Evolutionary conservation across 129 eudicot species (phyloP).

Genomic region (Escallonia herrerae): DNA sequence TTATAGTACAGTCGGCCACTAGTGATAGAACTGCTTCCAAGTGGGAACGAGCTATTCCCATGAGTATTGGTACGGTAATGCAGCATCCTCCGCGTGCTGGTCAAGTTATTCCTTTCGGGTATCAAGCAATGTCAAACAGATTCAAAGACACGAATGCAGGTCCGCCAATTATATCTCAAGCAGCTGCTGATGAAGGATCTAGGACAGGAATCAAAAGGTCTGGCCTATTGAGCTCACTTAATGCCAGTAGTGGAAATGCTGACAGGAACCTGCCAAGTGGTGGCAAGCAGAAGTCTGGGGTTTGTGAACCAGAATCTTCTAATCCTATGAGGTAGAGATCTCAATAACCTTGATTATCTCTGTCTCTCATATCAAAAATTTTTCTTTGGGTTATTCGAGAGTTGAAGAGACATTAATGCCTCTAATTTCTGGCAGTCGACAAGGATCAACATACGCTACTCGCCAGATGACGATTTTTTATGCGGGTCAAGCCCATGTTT

Average conservation of each 20-base stretch:
- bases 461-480: slow-evolving; percentile 96
- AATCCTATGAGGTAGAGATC: slow-evolving; percentile 39
- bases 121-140: slow-evolving; percentile 53
- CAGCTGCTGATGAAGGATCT: slow-evolving; percentile 97
- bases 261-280: slow-evolving; percentile 41
- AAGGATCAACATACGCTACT: slow-evolving; percentile 47
- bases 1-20: slow-evolving; percentile 42
- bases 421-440: slow-evolving; percentile 43
- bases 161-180: slow-evolving; percentile 51
- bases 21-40: slow-evolving; percentile 40
- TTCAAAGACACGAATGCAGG: slow-evolving; percentile 53
- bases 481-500: slow-evolving; percentile 96
- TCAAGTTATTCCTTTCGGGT: slow-evolving; percentile 54
- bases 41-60: slow-evolving; percentile 60
- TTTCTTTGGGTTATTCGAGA: neutral
- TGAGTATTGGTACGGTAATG: slow-evolving; percentile 51
- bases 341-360: neutral
- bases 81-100: slow-evolving; percentile 67
- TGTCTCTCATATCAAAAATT: neutral
- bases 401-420: slow-evolving; percentile 1
- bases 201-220: slow-evolving; percentile 94
- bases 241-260: slow-evolving; percentile 37
- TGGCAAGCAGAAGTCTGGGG: slow-evolving; percentile 43
- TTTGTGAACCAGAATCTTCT: slow-evolving; percentile 53
- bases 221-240: slow-evolving; percentile 59